Conservation (phyloP, 2,329 filamentous ascomycete genomes). For the Fusarium poae region DNA sequence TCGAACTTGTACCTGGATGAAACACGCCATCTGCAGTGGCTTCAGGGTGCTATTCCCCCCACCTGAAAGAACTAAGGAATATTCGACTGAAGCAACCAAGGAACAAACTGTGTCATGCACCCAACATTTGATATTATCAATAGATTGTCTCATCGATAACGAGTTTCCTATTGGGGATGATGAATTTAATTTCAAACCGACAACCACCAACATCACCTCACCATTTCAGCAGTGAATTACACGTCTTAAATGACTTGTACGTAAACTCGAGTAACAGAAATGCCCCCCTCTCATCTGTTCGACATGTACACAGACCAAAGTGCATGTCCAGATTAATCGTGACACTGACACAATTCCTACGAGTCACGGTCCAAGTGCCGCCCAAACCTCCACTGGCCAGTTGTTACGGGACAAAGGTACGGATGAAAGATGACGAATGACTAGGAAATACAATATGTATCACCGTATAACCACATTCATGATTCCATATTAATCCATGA, state of each 20-base stretch:
- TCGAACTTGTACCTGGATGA: constrained; percentile 45
- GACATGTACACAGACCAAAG: too few species aligned
- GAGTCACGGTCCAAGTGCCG: constrained; percentile 5
- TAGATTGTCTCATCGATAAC: not conserved
- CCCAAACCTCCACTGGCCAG: not conserved
- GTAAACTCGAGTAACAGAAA: constrained; percentile 2
- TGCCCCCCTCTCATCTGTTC: not conserved
- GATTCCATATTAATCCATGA: not conserved
- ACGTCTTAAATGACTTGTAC: constrained; percentile 11
- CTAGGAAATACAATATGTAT: not conserved
- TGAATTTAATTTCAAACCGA: not conserved
- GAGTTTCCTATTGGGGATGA: constrained; percentile 11
- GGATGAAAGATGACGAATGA: constrained; percentile 7
- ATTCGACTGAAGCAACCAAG: constrained; percentile 17
- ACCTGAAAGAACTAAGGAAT: constrained; percentile 14
- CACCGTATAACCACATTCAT: not conserved
- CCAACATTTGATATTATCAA: constrained; percentile 11
- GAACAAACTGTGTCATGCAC: constrained; percentile 15
- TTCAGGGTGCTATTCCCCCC: constrained; percentile 16
- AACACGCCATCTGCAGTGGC: constrained; percentile 41
- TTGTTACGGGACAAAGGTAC: not conserved
- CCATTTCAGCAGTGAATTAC: constrained; percentile 11
- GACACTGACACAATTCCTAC: constrained; percentile 4
- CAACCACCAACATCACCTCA: constrained; percentile 2
- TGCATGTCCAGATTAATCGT: too few species aligned